Base-by-base conservation (phyloP, 345 rosid genomes). In the Lumnitzera littorea region DNA sequence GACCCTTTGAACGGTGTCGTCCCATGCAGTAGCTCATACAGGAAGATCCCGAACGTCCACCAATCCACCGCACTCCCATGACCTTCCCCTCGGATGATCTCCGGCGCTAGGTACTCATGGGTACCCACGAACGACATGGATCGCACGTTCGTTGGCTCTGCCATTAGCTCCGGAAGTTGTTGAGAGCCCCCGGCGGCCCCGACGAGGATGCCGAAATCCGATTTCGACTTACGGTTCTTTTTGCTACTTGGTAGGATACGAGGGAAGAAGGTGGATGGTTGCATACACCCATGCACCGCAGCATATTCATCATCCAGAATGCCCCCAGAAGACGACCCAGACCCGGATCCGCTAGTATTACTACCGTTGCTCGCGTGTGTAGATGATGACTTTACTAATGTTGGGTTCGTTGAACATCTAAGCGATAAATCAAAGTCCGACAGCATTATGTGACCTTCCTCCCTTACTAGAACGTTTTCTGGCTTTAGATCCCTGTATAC, bases 21-120 rank as follows among this genome's bases (percentile, higher is more conserved):
- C 52, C 95, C 96, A 24, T 87, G 87, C 63, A 91, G 66, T 15
- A 89, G 84, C 58, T 91, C 98, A 57, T 91, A 91, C 13, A 91
- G 65, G 72, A 91, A 91, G 23, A 91, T 89, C 3, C 96, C 96
- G 1, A 85, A 82, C 0, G 95, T 91, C 96, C 95, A 91, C 98
- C 98, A 91, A 68, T 91, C 96, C 0, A 91, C 98, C 14, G 96
- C 98, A 62, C 96, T 89, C 11, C 98, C 96, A 24, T 91, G 98
- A 11, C 98, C 98, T 67, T 91, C 92, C n/a, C 98, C 98, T 1
- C 96, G 82, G 55, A 91, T 76, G 64, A 91, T 91, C 66, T 91
- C 95, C 0, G 95, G 96, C 23, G 96, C 96, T 55, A 91, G 65
- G 54, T 91, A 91, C 72, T 91, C 98, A 53, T 91, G 96, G 1